Evolutionary conservation across 805 yeast genomes (phyloP).

Genomic region (Zygosaccharomyces kombuchaensis): DNA sequence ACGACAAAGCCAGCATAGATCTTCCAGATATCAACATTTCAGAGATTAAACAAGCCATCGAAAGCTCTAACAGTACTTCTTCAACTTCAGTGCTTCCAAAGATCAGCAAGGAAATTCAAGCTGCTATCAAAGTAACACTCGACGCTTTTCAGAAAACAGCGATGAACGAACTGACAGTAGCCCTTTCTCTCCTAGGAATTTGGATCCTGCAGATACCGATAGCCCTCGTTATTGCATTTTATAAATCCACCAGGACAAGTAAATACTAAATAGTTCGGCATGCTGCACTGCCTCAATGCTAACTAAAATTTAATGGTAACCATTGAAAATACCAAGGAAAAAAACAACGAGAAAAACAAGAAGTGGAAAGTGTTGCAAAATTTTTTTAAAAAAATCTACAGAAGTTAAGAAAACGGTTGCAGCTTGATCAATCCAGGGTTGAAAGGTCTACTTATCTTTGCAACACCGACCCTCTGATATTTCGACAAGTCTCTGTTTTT

Average conservation of each 20-base stretch:
- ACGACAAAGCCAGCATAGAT: slow-evolving; percentile 9
- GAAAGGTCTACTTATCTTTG: background rate
- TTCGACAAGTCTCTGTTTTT: background rate
- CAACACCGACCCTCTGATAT: too few species aligned
- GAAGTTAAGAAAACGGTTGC: too few species aligned
- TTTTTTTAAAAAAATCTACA: background rate
- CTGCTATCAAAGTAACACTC: slow-evolving; percentile 10
- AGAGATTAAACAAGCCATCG: slow-evolving; percentile 24
- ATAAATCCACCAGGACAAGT: slow-evolving; percentile 5
- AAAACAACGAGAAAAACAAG: background rate
- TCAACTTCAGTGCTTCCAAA: slow-evolving; percentile 6
- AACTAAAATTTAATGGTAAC: background rate
- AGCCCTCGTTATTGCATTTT: slow-evolving; percentile 27
- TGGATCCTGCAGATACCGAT: slow-evolving; percentile 47
- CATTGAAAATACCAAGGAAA: background rate
- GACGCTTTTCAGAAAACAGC: slow-evolving; percentile 31
- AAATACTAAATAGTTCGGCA: background rate
- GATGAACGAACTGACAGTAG: slow-evolving; percentile 44
- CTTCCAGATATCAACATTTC: slow-evolving; percentile 36
- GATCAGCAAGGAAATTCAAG: slow-evolving; percentile 9
- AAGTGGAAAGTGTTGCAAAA: background rate
- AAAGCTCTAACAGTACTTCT: slow-evolving; percentile 2
- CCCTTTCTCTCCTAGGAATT: slow-evolving; percentile 40
- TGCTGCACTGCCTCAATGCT: background rate
- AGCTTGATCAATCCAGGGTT: background rate